Evolutionary conservation across 1,139 yeast genomes (phyloP).

Genomic region (Zygoascus sp.): DNA sequence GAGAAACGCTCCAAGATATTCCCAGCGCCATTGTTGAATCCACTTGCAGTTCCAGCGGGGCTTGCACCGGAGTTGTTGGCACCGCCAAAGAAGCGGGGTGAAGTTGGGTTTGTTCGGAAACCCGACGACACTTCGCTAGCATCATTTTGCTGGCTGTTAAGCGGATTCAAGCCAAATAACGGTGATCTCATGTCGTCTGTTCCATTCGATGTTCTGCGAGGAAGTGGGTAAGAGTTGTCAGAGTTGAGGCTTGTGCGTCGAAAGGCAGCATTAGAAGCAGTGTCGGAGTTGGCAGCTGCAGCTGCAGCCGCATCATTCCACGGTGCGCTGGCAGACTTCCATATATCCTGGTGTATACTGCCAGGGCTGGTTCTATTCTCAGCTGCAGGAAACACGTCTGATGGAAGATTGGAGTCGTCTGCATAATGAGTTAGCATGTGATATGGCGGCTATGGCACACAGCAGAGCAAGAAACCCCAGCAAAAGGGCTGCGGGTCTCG

Average conservation of each 20-base stretch:
- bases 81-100: slow-evolving; percentile 7
- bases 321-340: slow-evolving; percentile 6
- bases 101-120: not conserved
- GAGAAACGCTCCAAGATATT: slow-evolving; percentile 47
- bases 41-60: not conserved
- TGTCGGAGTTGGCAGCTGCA: not conserved
- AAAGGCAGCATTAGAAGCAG: not conserved
- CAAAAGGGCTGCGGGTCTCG: too few relatives aligned
- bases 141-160: not conserved
- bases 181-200: slow-evolving; percentile 7
- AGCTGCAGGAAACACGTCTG: not conserved
- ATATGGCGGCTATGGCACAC: not conserved
- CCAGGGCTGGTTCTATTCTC: slow-evolving; percentile 8
- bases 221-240: not conserved
- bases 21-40: slow-evolving; percentile 1
- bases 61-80: not conserved
- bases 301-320: not conserved
- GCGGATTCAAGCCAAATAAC: slow-evolving; percentile 3
- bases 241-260: slow-evolving; percentile 5
- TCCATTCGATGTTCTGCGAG: slow-evolving; percentile 7
- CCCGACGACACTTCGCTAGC: not conserved
- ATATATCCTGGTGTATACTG: slow-evolving; percentile 10
- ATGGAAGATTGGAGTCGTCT: not conserved
- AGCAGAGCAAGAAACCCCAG: too few relatives aligned
- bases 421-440: not conserved